Conservation (phyloP, 2,329 filamentous ascomycete species). For the Cercospora zeina region DNA sequence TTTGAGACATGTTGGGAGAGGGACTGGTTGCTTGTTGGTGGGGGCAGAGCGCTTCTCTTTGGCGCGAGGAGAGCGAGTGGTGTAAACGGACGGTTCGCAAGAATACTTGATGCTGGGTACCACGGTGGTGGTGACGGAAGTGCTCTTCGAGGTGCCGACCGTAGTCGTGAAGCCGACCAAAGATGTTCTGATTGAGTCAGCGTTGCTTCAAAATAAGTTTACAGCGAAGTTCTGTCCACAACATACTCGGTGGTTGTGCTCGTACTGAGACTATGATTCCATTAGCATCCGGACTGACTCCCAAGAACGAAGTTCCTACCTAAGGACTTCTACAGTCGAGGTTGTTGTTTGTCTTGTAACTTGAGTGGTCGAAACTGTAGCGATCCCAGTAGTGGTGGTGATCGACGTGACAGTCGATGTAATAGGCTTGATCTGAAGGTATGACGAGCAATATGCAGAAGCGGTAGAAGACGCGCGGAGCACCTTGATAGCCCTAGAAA, state of each 20-base stretch:
- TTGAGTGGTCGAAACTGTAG: not conserved
- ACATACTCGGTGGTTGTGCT: not conserved
- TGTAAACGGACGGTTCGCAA: not conserved
- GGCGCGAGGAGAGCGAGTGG: not conserved
- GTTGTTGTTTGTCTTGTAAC: not conserved
- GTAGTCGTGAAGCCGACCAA: not conserved
- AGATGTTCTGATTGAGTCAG: not conserved
- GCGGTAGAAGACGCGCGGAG: not conserved
- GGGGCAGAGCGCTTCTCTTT: not conserved
- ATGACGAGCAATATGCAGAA: conserved; percentile 1
- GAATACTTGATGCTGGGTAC: not conserved
- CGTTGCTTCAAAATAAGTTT: not conserved
- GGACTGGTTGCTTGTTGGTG: not conserved
- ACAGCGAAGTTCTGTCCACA: not conserved
- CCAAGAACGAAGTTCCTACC: not conserved
- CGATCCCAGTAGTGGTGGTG: not conserved
- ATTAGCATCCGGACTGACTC: not conserved
- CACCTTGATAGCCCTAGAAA: not conserved
- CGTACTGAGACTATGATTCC: not conserved
- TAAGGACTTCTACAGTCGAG: not conserved
- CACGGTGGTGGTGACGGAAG: not conserved
- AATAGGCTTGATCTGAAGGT: not conserved
- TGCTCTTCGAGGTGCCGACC: not conserved
- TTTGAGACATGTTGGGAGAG: not conserved
- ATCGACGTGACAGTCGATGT: not conserved